A percentile compares a stretch with the other conserved stretches of the same genome.
Conservation (phyloP, 768 basidiomycete species). For the Hygrophoropsis aurantiaca region DNA sequence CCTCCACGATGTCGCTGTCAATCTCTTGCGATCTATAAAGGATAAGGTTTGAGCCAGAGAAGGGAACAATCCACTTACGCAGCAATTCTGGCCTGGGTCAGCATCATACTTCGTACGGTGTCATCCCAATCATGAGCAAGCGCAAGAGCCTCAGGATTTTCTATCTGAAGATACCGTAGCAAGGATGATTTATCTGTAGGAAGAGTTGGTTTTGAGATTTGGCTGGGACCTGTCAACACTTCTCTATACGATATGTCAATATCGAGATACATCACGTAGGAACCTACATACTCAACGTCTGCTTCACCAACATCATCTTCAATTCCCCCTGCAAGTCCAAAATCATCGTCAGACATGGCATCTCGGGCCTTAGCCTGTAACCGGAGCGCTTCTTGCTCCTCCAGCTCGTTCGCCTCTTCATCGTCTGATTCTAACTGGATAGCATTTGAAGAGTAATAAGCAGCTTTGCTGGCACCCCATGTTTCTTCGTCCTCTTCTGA, state of each 20-base stretch:
- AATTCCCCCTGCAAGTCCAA: constrained; percentile 69
- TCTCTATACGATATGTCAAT: constrained; percentile 11
- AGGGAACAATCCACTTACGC: constrained; percentile 38
- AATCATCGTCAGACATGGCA: constrained; percentile 74
- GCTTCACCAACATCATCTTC: constrained; percentile 32
- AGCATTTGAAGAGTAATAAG: constrained; percentile 88
- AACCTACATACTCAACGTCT: constrained; percentile 25
- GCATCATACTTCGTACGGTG: constrained; percentile 52
- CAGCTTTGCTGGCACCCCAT: constrained; percentile 80
- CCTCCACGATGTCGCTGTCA: constrained; percentile 50
- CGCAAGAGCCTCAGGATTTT: constrained; percentile 75
- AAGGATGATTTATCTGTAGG: constrained; percentile 60
- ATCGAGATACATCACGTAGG: background rate
- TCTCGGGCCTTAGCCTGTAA: constrained; percentile 77
- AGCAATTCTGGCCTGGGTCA: constrained; percentile 51
- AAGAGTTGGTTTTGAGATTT: constrained; percentile 18
- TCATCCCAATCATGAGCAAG: constrained; percentile 85
- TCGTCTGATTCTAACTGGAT: constrained; percentile 79
- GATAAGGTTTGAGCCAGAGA: background rate
- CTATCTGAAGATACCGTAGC: constrained; percentile 70
- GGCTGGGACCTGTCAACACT: constrained; percentile 1
- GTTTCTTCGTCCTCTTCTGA: constrained; percentile 56
- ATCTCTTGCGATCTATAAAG: constrained; percentile 46
- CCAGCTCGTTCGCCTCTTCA: constrained; percentile 85
- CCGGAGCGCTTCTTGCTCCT: constrained; percentile 83